Conservation (phyloP, 2,329 filamentous ascomycete species). For the Blastomyces emzantsi region DNA sequence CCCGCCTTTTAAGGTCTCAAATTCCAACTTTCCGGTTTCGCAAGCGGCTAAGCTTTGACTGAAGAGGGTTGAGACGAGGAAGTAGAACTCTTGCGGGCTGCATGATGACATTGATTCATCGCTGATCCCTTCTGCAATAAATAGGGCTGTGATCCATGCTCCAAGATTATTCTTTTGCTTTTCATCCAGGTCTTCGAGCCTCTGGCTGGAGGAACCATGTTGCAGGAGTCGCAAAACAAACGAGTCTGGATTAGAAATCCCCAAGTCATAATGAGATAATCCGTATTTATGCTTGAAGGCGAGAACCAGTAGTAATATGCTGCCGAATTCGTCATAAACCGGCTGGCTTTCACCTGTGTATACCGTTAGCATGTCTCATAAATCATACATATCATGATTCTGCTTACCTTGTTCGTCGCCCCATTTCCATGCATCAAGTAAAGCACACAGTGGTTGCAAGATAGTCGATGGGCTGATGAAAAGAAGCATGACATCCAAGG, state of each 20-base stretch:
- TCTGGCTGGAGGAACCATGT: slow-evolving; percentile 38
- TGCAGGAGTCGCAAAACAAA: slow-evolving; percentile 50
- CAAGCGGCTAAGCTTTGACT: slow-evolving; percentile 53
- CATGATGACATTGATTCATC: slow-evolving; percentile 57
- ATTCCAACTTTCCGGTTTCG: slow-evolving; percentile 45
- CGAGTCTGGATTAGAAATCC: slow-evolving; percentile 41
- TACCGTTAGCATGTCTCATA: slow-evolving; percentile 14
- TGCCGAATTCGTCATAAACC: slow-evolving; percentile 57
- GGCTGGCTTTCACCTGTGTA: slow-evolving; percentile 50
- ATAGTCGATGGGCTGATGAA: slow-evolving; percentile 50
- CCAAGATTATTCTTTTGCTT: slow-evolving; percentile 50
- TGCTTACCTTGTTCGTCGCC: slow-evolving; percentile 51
- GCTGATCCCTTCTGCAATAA: slow-evolving; percentile 53
- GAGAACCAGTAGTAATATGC: slow-evolving; percentile 50
- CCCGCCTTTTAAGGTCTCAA: slow-evolving; percentile 52
- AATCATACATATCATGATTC: background rate
- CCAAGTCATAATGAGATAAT: slow-evolving; percentile 45
- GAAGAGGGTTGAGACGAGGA: slow-evolving; percentile 53
- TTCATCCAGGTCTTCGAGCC: slow-evolving; percentile 43
- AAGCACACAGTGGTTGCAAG: slow-evolving; percentile 48
- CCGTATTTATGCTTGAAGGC: slow-evolving; percentile 51
- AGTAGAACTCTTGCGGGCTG: slow-evolving; percentile 56
- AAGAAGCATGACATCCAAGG: slow-evolving; percentile 51
- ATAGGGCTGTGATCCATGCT: slow-evolving; percentile 53
- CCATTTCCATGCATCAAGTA: slow-evolving; percentile 56